Evolutionary conservation across 2,329 filamentous ascomycete genomes (phyloP).

Genomic region (Fulvia fulva): DNA sequence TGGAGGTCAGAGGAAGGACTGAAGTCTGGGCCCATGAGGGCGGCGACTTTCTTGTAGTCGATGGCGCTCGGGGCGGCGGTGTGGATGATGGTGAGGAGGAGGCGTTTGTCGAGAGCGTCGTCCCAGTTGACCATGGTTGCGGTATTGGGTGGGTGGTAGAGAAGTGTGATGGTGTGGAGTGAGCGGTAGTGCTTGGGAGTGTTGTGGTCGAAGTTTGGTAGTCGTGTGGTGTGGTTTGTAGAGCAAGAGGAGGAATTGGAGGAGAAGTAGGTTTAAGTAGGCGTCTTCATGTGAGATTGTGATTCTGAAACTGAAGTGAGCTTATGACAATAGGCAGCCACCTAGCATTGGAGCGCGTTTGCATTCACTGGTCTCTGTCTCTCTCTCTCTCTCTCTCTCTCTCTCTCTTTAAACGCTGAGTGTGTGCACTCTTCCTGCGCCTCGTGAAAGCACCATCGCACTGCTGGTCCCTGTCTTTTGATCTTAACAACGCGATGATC

Average conservation of each 20-base stretch:
- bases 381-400: no score
- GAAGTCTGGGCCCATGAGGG: conserved; percentile 6
- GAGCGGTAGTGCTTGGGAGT: not conserved
- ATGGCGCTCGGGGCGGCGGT: not conserved
- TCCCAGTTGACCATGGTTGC: conserved; percentile 8
- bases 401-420: no score
- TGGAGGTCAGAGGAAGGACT: conserved; percentile 1
- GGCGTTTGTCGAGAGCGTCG: conserved; percentile 6
- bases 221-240: not conserved
- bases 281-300: not conserved
- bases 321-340: not conserved
- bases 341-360: not conserved
- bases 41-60: conserved; percentile 3
- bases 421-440: no score
- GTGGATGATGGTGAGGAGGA: conserved; percentile 11
- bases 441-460: no score
- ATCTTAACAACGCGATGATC: no score
- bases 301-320: not conserved
- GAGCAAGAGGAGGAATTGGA: not conserved
- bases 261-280: not conserved
- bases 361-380: not conserved
- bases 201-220: not conserved
- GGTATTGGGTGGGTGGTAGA: not conserved
- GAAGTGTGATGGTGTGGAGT: not conserved
- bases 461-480: no score